Conservation (phyloP, 306 rosid species). For the Benincasa hispida region DNA sequence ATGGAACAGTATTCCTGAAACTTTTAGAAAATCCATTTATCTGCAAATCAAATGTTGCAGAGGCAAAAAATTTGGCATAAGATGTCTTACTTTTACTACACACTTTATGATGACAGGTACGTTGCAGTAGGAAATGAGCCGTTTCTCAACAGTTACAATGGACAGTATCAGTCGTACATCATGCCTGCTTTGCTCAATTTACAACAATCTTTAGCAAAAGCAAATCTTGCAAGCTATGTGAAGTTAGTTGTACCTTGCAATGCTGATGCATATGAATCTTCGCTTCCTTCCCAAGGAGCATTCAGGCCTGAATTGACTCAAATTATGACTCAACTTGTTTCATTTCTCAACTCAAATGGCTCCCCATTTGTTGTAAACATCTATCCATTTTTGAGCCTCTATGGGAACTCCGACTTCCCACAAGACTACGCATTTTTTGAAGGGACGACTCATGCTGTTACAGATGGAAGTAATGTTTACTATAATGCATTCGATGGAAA, state of each 20-base stretch:
- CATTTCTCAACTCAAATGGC: conserved; percentile 79
- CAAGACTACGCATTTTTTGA: conserved; percentile 91
- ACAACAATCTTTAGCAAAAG: conserved; percentile 76
- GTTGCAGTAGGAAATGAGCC: conserved; percentile 96
- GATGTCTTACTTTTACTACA: background rate
- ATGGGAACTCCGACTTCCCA: conserved; percentile 67
- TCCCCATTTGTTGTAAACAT: conserved; percentile 89
- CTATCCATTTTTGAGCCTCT: conserved; percentile 90
- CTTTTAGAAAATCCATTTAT: background rate
- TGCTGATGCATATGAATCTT: conserved; percentile 81
- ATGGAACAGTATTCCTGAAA: background rate
- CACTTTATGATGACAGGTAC: conserved; percentile 41
- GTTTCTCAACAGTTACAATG: conserved; percentile 68
- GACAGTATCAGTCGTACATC: conserved; percentile 59
- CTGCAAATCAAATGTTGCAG: background rate
- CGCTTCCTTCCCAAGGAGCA: conserved; percentile 86
- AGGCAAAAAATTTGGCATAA: background rate
- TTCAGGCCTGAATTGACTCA: conserved; percentile 71
- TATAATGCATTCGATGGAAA: conserved; percentile 94
- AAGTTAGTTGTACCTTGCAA: conserved; percentile 95
- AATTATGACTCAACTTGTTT: conserved; percentile 60
- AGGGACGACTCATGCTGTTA: conserved; percentile 76
- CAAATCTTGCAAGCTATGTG: conserved; percentile 69
- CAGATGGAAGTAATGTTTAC: conserved; percentile 76
- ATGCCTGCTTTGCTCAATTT: conserved; percentile 65